phyloP scores from a whole-genome alignment of 805 yeast genomes.

The Saturnispora ahearnii region DNA sequence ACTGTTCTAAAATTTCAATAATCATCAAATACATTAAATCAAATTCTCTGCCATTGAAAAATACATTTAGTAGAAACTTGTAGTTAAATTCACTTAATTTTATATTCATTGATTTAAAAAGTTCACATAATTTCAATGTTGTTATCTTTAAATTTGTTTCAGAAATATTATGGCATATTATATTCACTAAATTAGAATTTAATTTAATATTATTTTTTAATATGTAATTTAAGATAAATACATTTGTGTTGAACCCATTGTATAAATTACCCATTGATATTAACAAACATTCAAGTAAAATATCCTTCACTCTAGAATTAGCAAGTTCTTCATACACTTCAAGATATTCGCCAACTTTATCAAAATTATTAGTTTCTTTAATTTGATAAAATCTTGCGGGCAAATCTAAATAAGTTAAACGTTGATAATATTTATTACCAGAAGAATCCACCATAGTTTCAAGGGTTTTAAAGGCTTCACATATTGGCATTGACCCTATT shows the following conservation, averaged over 20 bases:
- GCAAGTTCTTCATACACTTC: neutral
- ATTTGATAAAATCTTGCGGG: conserved; percentile 10
- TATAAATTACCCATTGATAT: conserved; percentile 15
- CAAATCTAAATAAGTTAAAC: neutral
- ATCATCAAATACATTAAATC: conserved; percentile 19
- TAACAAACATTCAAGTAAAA: conserved; percentile 16
- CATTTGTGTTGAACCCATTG: conserved; percentile 15
- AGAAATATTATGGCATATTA: conserved; percentile 15
- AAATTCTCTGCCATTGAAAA: conserved; percentile 21
- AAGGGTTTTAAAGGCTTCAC: conserved; percentile 3
- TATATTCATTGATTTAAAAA: conserved; percentile 7
- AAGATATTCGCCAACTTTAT: conserved; percentile 7
- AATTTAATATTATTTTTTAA: conserved; percentile 6
- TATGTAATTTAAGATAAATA: conserved; percentile 12
- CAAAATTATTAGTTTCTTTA: conserved; percentile 8
- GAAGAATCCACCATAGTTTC: neutral
- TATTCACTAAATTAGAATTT: conserved; percentile 10
- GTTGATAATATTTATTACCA: neutral
- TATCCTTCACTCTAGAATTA: conserved; percentile 4
- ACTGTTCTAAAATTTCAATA: conserved; percentile 7
- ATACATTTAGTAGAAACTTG: conserved; percentile 14
- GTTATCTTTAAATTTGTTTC: conserved; percentile 17
- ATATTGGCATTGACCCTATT: conserved; percentile 7
- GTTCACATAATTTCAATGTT: conserved; percentile 10
- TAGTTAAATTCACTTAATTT: conserved; percentile 13